These are phyloP conservation scores for Termitomyces sp. DNA, from an alignment of 768 basidiomycete species.

Conservation along the genomic window DNA sequence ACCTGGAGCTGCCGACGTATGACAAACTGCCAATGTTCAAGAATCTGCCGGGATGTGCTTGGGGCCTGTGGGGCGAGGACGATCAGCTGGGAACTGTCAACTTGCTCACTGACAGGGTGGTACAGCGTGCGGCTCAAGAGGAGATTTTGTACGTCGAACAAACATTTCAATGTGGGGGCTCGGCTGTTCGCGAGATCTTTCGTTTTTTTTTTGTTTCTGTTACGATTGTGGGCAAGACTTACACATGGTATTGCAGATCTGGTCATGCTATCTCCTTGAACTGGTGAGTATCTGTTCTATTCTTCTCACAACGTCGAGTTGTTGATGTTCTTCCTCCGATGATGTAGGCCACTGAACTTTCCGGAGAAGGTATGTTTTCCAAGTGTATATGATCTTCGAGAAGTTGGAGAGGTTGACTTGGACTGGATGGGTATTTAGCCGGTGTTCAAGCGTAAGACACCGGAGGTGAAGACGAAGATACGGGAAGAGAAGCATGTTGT, in stretches of 20 bases:
- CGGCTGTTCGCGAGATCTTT: neutral
- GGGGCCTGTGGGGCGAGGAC: slow-evolving; percentile 63
- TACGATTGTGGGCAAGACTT: neutral
- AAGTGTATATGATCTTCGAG: neutral
- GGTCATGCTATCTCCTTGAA: slow-evolving; percentile 59
- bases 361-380: slow-evolving; percentile 46
- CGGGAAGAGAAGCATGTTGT: slow-evolving; percentile 22
- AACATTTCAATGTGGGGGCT: neutral
- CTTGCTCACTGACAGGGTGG: slow-evolving; percentile 58
- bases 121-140: slow-evolving; percentile 51
- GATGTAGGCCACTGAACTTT: slow-evolving; percentile 60
- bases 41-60: slow-evolving; percentile 60
- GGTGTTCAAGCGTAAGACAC: slow-evolving; percentile 50
- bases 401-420: neutral
- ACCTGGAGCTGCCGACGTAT: slow-evolving; percentile 26
- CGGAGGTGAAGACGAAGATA: slow-evolving; percentile 43
- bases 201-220: neutral
- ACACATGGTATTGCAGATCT: slow-evolving; percentile 27
- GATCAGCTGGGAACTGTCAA: slow-evolving; percentile 70
- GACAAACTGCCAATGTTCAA: slow-evolving; percentile 44
- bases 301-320: neutral
- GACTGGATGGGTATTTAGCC: slow-evolving; percentile 34
- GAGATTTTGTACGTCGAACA: slow-evolving; percentile 42
- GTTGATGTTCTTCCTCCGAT: neutral
- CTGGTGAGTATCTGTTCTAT: slow-evolving; percentile 40